These are phyloP conservation scores for Tetradesmus lagerheimii DNA, from an alignment of 139 green algal species.

Conservation along the genomic window DNA sequence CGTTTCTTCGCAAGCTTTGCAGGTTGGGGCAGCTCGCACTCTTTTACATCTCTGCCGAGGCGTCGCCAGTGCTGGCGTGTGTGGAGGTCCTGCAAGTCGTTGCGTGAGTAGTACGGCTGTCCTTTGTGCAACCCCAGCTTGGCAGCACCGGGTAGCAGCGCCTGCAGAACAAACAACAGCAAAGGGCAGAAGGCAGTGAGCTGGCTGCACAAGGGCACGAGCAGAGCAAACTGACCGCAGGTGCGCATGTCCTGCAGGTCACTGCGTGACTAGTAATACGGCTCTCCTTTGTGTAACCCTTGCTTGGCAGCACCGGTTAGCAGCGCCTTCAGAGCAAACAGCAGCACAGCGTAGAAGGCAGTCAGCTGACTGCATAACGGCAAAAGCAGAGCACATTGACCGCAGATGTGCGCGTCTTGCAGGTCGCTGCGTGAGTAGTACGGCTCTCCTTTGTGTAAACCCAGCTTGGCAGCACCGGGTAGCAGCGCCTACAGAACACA, in stretches of 20 bases:
- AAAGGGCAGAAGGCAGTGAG: background rate
- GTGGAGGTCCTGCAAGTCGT: conserved; percentile 78
- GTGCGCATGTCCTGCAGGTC: conserved; percentile 81
- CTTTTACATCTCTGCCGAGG: conserved; percentile 70
- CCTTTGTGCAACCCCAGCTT: conserved; percentile 76
- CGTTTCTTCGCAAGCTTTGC: conserved; percentile 77
- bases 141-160: conserved; percentile 51
- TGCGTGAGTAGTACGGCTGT: conserved; percentile 79
- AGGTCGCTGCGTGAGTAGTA: conserved; percentile 76
- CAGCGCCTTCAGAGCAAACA: conserved; percentile 44
- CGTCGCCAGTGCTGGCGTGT: conserved; percentile 73
- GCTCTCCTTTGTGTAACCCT: conserved; percentile 80
- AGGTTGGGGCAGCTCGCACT: conserved; percentile 65
- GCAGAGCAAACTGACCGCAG: no score
- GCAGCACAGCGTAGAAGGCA: no score
- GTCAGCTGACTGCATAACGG: no score
- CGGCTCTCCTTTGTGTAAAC: conserved; percentile 78
- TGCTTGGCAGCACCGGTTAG: conserved; percentile 50
- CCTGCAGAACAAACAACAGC: conserved; percentile 46
- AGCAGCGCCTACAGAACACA: conserved; percentile 47
- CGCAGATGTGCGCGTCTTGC: conserved; percentile 73
- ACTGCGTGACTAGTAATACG: conserved; percentile 69
- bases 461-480: conserved; percentile 57
- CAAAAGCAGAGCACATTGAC: no score
- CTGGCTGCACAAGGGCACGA: no score